These are phyloP conservation scores for Boletus coccyginus DNA, from an alignment of 768 basidiomycete species.

Conservation along the genomic window DNA sequence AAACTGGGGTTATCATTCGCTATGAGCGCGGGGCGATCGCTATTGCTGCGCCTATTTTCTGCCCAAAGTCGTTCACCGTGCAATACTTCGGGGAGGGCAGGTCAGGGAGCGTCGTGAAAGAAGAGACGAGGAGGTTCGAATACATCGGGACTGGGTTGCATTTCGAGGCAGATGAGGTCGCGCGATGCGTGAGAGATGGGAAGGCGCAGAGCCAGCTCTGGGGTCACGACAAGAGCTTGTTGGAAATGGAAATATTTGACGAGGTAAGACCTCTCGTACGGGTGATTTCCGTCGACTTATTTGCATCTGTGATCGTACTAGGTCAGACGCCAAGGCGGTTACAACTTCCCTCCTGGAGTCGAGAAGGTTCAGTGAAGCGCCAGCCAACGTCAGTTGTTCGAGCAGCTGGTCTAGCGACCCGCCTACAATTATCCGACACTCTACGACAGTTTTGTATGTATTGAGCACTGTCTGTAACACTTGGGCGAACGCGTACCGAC, in stretches of 20 bases:
- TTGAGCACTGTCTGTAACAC: too few relatives aligned
- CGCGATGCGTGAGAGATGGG: conserved; percentile 68
- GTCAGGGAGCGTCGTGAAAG: conserved; percentile 39
- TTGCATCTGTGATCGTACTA: conserved; percentile 22
- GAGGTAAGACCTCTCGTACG: conserved; percentile 45
- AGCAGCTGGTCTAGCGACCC: background rate
- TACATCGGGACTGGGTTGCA: conserved; percentile 74
- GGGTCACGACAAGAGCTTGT: conserved; percentile 74
- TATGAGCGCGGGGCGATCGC: conserved; percentile 71
- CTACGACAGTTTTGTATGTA: background rate
- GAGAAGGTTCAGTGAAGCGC: conserved; percentile 40
- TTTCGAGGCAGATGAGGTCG: conserved; percentile 88
- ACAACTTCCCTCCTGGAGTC: conserved; percentile 59
- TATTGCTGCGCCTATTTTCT: conserved; percentile 63
- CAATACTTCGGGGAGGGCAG: conserved; percentile 54
- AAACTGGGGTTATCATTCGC: conserved; percentile 63
- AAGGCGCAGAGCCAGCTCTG: conserved; percentile 72
- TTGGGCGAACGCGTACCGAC: too few relatives aligned
- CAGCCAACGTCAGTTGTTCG: background rate
- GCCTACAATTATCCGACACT: background rate
- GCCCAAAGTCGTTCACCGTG: conserved; percentile 64
- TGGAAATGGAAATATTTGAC: conserved; percentile 86
- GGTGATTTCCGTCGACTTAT: conserved; percentile 8
- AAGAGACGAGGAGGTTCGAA: conserved; percentile 57
- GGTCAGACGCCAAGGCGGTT: conserved; percentile 69